These are phyloP conservation scores for Sequoia sempervirens DNA, from an alignment of 75 land plant species.

Conservation along the genomic window DNA sequence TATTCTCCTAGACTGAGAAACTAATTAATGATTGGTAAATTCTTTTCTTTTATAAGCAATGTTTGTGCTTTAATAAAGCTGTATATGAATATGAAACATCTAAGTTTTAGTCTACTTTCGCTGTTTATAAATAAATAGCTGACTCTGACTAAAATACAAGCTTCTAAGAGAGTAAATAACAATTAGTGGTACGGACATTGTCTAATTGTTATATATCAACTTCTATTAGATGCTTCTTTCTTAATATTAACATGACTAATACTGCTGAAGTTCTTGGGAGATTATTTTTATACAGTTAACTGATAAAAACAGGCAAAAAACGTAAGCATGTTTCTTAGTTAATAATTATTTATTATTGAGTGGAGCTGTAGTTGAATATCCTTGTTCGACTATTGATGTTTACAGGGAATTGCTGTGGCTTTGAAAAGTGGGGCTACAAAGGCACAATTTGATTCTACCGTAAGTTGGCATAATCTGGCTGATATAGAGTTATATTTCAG, in stretches of 20 bases:
- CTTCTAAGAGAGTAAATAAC: background rate
- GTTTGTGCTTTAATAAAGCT: background rate
- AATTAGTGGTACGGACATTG: background rate
- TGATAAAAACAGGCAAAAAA: background rate
- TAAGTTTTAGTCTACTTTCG: background rate
- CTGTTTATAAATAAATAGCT: background rate
- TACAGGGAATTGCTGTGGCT: conserved; percentile 90
- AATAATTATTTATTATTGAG: background rate
- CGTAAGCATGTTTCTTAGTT: background rate
- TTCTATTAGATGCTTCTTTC: background rate
- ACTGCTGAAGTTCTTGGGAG: background rate
- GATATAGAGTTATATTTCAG: background rate
- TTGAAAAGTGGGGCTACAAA: conserved; percentile 95
- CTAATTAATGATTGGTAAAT: background rate
- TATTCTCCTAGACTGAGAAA: background rate
- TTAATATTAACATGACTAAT: background rate
- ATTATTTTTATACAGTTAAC: background rate
- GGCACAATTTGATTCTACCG: conserved; percentile 92
- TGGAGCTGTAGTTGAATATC: background rate
- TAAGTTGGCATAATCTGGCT: conserved; percentile 20
- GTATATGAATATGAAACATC: background rate
- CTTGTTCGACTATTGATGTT: background rate
- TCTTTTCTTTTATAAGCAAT: background rate
- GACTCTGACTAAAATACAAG: background rate
- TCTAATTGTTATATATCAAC: background rate